phyloP scores from a whole-genome alignment of 371 early-diverging fungal genomes.

The Sporodiniella umbellata region DNA sequence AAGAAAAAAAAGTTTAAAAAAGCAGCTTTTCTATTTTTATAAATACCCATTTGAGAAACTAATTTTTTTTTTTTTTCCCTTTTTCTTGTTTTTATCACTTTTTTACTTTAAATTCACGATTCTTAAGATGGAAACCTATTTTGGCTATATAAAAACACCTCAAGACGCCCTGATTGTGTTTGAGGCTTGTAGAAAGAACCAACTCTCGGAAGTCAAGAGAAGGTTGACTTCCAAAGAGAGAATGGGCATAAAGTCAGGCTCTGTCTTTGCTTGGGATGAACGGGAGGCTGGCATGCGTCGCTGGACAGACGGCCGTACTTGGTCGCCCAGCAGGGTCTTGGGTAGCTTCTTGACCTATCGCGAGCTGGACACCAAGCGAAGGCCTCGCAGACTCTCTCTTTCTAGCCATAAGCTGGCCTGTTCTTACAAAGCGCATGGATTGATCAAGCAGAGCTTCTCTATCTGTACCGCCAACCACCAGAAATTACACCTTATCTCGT shows the following conservation, averaged over 20 bases:
- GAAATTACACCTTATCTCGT: constrained; percentile 84
- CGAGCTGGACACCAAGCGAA: constrained; percentile 61
- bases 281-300: constrained; percentile 81
- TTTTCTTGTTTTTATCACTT: neutral
- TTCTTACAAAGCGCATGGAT: constrained; percentile 53
- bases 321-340: constrained; percentile 81
- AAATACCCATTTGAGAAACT: constrained; percentile 2
- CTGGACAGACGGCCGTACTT: constrained; percentile 88
- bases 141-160: constrained; percentile 73
- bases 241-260: constrained; percentile 65
- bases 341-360: constrained; percentile 77
- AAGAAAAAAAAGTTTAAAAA: constrained; percentile 27
- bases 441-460: constrained; percentile 61
- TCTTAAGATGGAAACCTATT: constrained; percentile 40
- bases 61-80: constrained; percentile 6
- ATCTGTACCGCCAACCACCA: constrained; percentile 74
- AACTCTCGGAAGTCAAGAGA: constrained; percentile 69
- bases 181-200: constrained; percentile 74
- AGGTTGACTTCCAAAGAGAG: constrained; percentile 68
- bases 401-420: constrained; percentile 36
- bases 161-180: constrained; percentile 82
- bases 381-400: constrained; percentile 34
- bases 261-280: constrained; percentile 88
- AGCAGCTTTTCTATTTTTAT: constrained; percentile 2
- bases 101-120: neutral